Evolutionary conservation across 768 basidiomycete species (phyloP).

Genomic region (Lentinus tigrinus): DNA sequence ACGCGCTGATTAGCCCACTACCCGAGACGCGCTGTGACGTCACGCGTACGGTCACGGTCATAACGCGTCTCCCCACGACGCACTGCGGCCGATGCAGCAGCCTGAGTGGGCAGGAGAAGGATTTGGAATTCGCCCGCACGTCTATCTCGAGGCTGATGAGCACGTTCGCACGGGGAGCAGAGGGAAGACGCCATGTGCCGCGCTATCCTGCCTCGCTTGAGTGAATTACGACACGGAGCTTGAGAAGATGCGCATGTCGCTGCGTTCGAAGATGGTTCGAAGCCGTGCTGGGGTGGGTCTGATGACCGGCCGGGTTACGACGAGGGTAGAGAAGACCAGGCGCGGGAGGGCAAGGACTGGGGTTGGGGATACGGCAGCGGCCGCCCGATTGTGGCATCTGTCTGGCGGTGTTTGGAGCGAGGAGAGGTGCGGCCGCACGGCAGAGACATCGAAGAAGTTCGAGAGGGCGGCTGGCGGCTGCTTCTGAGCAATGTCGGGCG

Average conservation of each 20-base stretch:
- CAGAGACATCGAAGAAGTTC: neutral
- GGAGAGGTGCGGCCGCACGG: neutral
- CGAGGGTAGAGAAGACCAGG: neutral
- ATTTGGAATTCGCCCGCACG: no score
- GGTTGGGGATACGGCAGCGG: neutral
- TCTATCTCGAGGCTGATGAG: no score
- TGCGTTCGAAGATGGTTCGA: neutral
- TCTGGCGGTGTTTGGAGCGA: neutral
- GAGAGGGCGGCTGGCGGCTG: neutral
- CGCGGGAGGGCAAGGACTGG: neutral
- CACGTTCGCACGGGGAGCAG: no score
- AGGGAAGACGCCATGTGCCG: neutral
- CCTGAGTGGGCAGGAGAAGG: no score
- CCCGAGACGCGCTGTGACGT: conserved; percentile 7
- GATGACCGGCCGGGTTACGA: neutral
- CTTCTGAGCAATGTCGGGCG: neutral
- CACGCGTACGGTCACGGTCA: neutral
- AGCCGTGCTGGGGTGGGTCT: conserved; percentile 1
- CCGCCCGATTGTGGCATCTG: neutral
- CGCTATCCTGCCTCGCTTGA: neutral
- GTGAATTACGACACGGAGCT: conserved; percentile 2
- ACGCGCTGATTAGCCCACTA: conserved; percentile 8
- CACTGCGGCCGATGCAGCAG: no score
- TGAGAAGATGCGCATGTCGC: neutral
- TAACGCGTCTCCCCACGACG: neutral